Percentiles rank a stretch among this genome's conserved stretches.
Conservation (phyloP, 169 alveolate genomes). For the Plasmodium ovale region DNA sequence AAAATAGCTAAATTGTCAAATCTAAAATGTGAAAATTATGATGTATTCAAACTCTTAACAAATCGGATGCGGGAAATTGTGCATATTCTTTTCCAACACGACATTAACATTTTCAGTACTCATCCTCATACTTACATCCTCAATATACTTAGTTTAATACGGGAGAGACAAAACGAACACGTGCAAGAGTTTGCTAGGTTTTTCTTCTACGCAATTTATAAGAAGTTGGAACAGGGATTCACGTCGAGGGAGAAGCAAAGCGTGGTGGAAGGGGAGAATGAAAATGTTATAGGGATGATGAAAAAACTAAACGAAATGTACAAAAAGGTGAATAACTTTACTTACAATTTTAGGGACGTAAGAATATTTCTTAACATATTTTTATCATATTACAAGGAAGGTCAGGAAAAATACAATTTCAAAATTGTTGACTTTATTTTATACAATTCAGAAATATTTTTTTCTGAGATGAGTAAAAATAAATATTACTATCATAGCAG, state of each 20-base stretch:
- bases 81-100: not conserved
- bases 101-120: constrained; percentile 22
- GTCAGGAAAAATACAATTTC: constrained; percentile 9
- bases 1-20: constrained; percentile 19
- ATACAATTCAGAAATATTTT: constrained; percentile 35
- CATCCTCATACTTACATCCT: constrained; percentile 50
- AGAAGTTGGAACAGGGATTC: not conserved
- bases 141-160: constrained; percentile 6
- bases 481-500: constrained; percentile 20
- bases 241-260: not conserved
- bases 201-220: constrained; percentile 42
- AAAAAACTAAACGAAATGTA: not conserved
- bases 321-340: constrained; percentile 8
- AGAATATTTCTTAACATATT: constrained; percentile 22
- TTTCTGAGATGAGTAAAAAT: constrained; percentile 6
- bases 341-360: constrained; percentile 43
- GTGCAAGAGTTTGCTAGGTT: not conserved
- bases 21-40: constrained; percentile 47
- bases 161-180: constrained; percentile 14
- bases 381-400: constrained; percentile 24
- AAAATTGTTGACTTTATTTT: constrained; percentile 31
- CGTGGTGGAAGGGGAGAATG: not conserved
- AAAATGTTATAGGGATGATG: not conserved
- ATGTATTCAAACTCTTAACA: constrained; percentile 29
- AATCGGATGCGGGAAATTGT: constrained; percentile 22